Percentiles rank a stretch among this genome's conserved stretches.
phyloP scores from a whole-genome alignment of 1,284 basidiomycete species.

The Naganishia cerealis region DNA sequence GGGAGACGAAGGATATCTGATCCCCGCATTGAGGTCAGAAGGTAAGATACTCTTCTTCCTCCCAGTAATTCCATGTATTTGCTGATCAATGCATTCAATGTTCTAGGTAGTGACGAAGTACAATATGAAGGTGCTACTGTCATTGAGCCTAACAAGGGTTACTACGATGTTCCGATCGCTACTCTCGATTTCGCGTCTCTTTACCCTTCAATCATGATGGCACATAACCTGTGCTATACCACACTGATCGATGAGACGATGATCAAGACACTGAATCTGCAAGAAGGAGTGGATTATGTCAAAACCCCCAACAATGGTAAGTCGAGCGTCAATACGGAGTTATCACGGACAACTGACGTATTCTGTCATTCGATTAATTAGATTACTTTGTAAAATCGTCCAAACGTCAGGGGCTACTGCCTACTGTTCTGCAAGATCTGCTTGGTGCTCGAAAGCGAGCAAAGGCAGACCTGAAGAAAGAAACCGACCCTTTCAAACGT shows the following conservation, averaged over 20 bases:
- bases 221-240: slow-evolving; percentile 94
- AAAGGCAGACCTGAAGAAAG: slow-evolving; percentile 88
- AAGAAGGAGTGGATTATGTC: slow-evolving; percentile 72
- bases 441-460: slow-evolving; percentile 87
- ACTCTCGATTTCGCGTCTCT: slow-evolving; percentile 95
- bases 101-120: slow-evolving; percentile 71
- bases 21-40: slow-evolving; percentile 79
- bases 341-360: neutral
- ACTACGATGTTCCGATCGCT: slow-evolving; percentile 90
- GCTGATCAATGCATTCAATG: neutral
- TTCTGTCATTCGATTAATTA: slow-evolving; percentile 46
- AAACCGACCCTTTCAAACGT: slow-evolving; percentile 90
- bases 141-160: slow-evolving; percentile 90
- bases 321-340: slow-evolving; percentile 34
- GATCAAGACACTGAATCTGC: slow-evolving; percentile 71
- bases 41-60: slow-evolving; percentile 56
- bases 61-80: neutral
- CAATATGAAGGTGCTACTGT: slow-evolving; percentile 97
- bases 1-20: slow-evolving; percentile 79
- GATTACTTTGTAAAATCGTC: slow-evolving; percentile 77
- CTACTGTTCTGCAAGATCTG: slow-evolving; percentile 87
- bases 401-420: slow-evolving; percentile 79
- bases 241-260: slow-evolving; percentile 77
- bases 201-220: slow-evolving; percentile 99
- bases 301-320: slow-evolving; percentile 85